These are phyloP conservation scores for Casaregolazyma suthepensis DNA, from an alignment of 1,139 yeast genomes.

Conservation along the genomic window DNA sequence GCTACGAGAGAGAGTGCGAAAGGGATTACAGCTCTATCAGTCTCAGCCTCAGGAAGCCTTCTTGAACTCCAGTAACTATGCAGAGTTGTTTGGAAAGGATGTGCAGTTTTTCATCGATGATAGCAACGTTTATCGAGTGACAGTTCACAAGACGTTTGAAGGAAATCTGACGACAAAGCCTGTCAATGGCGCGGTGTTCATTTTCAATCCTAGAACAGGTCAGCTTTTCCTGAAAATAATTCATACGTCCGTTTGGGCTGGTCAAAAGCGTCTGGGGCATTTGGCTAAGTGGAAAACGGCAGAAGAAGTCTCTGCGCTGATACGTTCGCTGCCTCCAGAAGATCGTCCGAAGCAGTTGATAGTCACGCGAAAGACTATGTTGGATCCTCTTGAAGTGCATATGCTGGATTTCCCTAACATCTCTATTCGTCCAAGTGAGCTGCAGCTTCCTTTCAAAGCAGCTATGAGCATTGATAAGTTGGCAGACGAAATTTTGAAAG, in stretches of 20 bases:
- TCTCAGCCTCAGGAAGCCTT: constrained; percentile 92
- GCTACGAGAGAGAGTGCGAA: constrained; percentile 85
- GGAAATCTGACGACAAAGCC: constrained; percentile 93
- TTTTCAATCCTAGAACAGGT: constrained; percentile 78
- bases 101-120: constrained; percentile 85
- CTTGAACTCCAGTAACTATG: constrained; percentile 81
- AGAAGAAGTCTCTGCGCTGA: constrained; percentile 90
- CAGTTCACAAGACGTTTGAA: constrained; percentile 86
- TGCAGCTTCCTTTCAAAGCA: constrained; percentile 83
- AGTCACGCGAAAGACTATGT: constrained; percentile 82
- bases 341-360: constrained; percentile 93
- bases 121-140: constrained; percentile 88
- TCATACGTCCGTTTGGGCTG: constrained; percentile 95
- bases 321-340: constrained; percentile 83
- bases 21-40: constrained; percentile 88
- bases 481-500: constrained; percentile 71
- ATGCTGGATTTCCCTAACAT: constrained; percentile 95
- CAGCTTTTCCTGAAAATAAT: constrained; percentile 82
- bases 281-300: constrained; percentile 98
- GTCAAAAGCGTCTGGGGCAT: constrained; percentile 91
- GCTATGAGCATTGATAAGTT: constrained; percentile 79
- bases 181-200: constrained; percentile 87
- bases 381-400: constrained; percentile 94
- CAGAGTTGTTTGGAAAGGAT: constrained; percentile 81
- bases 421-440: constrained; percentile 81